Conservation (phyloP, 176 grass and related monocot species). For the Aechmea fasciata region DNA sequence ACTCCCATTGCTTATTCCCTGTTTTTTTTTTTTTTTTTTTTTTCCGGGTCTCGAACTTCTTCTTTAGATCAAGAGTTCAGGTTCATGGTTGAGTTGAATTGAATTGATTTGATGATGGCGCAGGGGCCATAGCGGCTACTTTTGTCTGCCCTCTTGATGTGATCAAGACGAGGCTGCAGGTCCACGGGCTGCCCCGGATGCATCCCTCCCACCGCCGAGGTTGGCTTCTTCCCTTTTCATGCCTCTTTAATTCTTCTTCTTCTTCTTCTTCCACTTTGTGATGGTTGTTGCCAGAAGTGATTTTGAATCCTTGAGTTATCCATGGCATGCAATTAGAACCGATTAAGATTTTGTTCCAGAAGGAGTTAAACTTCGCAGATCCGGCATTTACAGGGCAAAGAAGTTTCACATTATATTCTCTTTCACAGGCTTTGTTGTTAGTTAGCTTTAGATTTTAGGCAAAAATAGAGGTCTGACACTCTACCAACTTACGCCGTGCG, state of each 20-base stretch:
- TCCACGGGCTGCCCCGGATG: conserved; percentile 43
- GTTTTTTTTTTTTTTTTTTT: neutral
- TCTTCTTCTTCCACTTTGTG: neutral
- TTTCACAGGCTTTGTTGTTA: too few species aligned
- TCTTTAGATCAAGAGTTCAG: conserved; percentile 7
- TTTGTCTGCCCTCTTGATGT: conserved; percentile 84
- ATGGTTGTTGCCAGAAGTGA: neutral
- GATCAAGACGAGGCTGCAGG: conserved; percentile 89
- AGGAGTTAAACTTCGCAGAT: too few species aligned
- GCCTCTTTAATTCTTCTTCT: neutral
- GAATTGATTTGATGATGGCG: neutral
- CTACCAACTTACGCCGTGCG: too few species aligned
- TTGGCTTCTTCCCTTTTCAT: neutral
- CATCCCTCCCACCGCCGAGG: conserved; percentile 25
- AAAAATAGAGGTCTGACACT: too few species aligned
- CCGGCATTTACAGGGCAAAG: too few species aligned
- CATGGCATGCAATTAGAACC: too few species aligned
- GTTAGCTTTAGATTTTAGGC: too few species aligned
- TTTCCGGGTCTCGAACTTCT: conserved; percentile 11
- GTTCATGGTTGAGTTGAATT: conserved; percentile 2
- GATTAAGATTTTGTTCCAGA: too few species aligned
- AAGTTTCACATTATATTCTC: too few species aligned
- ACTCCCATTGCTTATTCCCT: neutral
- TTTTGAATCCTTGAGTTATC: too few species aligned
- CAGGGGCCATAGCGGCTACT: conserved; percentile 64